Conservation (phyloP, 768 basidiomycete genomes). For the Roridomyces roridus region DNA sequence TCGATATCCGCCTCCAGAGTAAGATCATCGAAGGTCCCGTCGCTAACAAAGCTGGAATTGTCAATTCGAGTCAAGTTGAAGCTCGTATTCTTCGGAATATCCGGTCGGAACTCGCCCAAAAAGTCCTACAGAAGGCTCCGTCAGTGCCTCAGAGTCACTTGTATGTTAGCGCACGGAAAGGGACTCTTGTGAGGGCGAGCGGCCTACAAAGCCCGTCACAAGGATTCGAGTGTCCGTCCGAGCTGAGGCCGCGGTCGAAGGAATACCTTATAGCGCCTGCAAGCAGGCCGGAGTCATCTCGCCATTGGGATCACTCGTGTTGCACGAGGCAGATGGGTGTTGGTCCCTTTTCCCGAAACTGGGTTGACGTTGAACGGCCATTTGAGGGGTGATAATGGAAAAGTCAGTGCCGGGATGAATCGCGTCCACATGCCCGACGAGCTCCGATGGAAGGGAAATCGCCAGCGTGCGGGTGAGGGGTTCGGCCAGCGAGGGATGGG, state of each 20-base stretch:
- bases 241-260: conserved; percentile 26
- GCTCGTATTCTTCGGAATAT: too few species aligned
- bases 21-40: too few species aligned
- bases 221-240: conserved; percentile 24
- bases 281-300: conserved; percentile 29
- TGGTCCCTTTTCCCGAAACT: background rate
- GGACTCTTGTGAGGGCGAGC: too few species aligned
- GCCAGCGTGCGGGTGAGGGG: conserved; percentile 25
- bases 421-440: conserved; percentile 22
- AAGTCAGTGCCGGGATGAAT: conserved; percentile 28
- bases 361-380: background rate
- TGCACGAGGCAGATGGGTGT: conserved; percentile 23
- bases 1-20: too few species aligned
- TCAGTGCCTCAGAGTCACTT: too few species aligned
- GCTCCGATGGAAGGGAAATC: conserved; percentile 25
- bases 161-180: too few species aligned
- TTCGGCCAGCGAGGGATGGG: conserved; percentile 17
- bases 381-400: conserved; percentile 2
- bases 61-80: too few species aligned
- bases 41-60: too few species aligned
- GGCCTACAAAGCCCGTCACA: conserved; percentile 26
- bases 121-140: too few species aligned
- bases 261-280: conserved; percentile 31
- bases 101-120: too few species aligned
- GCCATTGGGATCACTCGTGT: conserved; percentile 15